Base-by-base conservation (phyloP, 2,329 filamentous ascomycete genomes). In the Trichoderma sp. region DNA sequence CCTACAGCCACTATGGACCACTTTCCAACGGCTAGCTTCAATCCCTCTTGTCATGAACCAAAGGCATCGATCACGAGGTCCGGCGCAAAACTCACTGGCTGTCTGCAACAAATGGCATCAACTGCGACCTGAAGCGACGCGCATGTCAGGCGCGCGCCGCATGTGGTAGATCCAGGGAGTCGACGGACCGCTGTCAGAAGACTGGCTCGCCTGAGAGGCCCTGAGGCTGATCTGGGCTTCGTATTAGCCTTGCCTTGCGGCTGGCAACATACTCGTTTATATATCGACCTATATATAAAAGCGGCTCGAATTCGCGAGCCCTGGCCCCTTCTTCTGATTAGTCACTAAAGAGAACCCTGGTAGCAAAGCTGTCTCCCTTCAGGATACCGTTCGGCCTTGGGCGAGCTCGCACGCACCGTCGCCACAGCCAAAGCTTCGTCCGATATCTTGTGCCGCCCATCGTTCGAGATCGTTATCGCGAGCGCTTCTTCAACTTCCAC, bases 361-460 rank as follows among this genome's bases (percentile, higher is more conserved):
- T 32, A 68, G 30, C 63, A 84, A 64, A 81, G 73, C 77, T 84
- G 83, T 83, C 83, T 77, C 81, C 80, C 61, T 81, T 82, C 64
- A 77, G 78, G 69, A 28, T 49, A 51, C 78, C 81, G 73, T 81
- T 83, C 73, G 74, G 77, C 69, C 76, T 74, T 68, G 74, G 74
- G 69, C 76, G 69, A 24, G n/a, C 75, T 51, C 75, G 76, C 60
- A 73, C 77, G 68, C 81, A 79, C 60, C 77, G 77, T 54, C 84
- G 79, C 72, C 80, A 83, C 73, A 81, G 77, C 28, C 80, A 81
- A 66, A 85, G 80, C 71, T 79, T 91, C 71, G 77, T 93, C 60
- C 86, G 90, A 73, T 89, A 88, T 77, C 83, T 94, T 70, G 89
- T 94, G 75, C 90, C 91, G n/a, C 83, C 84, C 73, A 81, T 86